Conservation (phyloP, 2,329 filamentous ascomycete species). For the Parastagonospora avenae region DNA sequence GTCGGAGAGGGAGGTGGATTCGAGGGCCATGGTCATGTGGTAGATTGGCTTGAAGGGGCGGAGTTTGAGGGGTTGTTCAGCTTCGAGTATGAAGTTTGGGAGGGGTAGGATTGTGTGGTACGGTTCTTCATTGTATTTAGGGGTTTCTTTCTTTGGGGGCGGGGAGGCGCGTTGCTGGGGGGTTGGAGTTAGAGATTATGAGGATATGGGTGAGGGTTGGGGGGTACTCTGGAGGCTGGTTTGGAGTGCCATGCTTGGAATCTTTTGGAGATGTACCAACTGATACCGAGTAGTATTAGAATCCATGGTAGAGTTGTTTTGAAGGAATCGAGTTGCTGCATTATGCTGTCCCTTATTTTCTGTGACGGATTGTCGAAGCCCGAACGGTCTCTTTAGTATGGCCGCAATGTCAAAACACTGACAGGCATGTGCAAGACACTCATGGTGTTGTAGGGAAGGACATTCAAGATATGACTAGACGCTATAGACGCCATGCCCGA, state of each 20-base stretch:
- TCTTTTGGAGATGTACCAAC: neutral
- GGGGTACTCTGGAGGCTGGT: neutral
- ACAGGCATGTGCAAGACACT: neutral
- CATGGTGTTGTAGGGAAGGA: neutral
- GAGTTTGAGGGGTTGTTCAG: constrained; percentile 58
- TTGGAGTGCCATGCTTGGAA: neutral
- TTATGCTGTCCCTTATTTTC: neutral
- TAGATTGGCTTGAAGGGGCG: constrained; percentile 66
- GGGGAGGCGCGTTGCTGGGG: neutral
- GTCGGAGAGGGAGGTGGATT: constrained; percentile 58
- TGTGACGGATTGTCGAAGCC: neutral
- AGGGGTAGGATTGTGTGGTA: constrained; percentile 55
- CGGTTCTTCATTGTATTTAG: constrained; percentile 29
- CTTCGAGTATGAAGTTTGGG: constrained; percentile 56
- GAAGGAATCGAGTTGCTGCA: neutral
- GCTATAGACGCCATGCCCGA: constrained; percentile 4
- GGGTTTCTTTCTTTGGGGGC: neutral
- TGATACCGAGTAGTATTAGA: neutral
- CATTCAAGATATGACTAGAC: neutral
- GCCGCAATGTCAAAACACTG: no score
- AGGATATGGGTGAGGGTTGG: neutral
- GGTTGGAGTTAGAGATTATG: neutral
- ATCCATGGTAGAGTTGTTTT: constrained; percentile 1
- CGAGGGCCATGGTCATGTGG: constrained; percentile 66
- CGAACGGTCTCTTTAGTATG: no score